Base-by-base conservation (phyloP, 805 yeast genomes). In the Teunomyces panamensis region DNA sequence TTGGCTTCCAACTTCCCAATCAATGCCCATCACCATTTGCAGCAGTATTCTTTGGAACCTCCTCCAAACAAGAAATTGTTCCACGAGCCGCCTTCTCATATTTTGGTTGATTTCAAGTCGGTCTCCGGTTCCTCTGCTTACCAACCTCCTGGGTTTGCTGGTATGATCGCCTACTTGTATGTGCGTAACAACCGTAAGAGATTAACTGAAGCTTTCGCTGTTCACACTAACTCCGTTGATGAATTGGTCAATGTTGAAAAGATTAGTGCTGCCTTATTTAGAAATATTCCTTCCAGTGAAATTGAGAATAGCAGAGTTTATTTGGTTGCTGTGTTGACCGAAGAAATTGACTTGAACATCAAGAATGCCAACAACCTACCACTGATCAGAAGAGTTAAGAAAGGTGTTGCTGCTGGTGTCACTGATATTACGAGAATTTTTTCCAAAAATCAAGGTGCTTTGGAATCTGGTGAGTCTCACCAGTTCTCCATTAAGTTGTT, bases 371-470 rank as follows among this genome's bases (percentile, higher is more conserved):
- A 43, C 37, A 57, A 49, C 39, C 51, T 53, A 14, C 68, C 67
- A 14, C 69, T 62, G 30, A 53, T 80, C 16, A 63, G 65, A 33
- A 61, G 70, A 39, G 77, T 85, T 42, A 82, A 87, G 59, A 83
- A 84, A 59, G 96, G 96, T 48, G 80, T 89, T 11, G 94, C 92
- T 33, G 91, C 90, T 3, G 97, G 97, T 63, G 94, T 86, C 11
- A 79, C 89, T 33, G 96, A 89, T 66, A 84, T 89, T 43, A 81
- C 94, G 4, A 78, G 96, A 55, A 79, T 88, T 20, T 87, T 89
- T 59, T 79, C 89, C 6, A 74, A 79, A 49, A 79, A 79, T 53
- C 78, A 79, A 47, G 89, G 86, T 29, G 74, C 83, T 28, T 68
- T 81, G 44, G 70, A 77, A 9, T 65, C 84, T 13, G 84, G 90